Evolutionary conservation across 768 basidiomycete genomes (phyloP).

Genomic region (Porphyrellus cyaneotinctus): DNA sequence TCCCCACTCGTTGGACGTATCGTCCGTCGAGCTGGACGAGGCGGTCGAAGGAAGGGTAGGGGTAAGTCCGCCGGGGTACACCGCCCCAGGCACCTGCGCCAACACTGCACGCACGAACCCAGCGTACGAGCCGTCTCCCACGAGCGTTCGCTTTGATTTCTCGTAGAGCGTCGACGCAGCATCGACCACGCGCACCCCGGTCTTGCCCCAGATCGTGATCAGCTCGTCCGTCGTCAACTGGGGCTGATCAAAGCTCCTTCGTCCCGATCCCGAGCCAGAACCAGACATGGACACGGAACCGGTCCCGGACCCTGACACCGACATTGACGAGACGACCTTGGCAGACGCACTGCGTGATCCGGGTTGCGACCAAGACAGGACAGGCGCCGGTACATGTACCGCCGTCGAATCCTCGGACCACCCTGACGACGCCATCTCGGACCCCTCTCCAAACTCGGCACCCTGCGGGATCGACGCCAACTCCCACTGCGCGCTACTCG

Average conservation of each 20-base stretch:
- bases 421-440: slow-evolving; percentile 47
- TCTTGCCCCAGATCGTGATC: slow-evolving; percentile 62
- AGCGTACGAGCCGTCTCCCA: slow-evolving; percentile 81
- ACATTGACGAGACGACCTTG: slow-evolving; percentile 10
- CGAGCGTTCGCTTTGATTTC: slow-evolving; percentile 69
- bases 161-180: slow-evolving; percentile 64
- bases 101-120: slow-evolving; percentile 74
- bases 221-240: slow-evolving; percentile 58
- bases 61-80: slow-evolving; percentile 26
- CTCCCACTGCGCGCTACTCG: slow-evolving; percentile 58
- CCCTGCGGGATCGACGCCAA: slow-evolving; percentile 56
- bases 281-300: background rate
- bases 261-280: background rate
- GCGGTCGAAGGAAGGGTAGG: no score
- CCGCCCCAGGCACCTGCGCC: slow-evolving; percentile 60
- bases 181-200: slow-evolving; percentile 72
- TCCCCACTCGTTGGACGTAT: slow-evolving; percentile 46
- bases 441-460: slow-evolving; percentile 45
- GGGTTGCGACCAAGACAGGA: slow-evolving; percentile 1
- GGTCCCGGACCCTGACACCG: background rate
- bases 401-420: slow-evolving; percentile 59
- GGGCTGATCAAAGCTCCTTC: slow-evolving; percentile 25
- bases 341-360: slow-evolving; percentile 7
- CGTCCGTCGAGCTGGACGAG: background rate
- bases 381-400: slow-evolving; percentile 27